These are phyloP conservation scores for Ophiosphaerella korrae DNA, from an alignment of 2,329 filamentous ascomycete species.

Conservation along the genomic window DNA sequence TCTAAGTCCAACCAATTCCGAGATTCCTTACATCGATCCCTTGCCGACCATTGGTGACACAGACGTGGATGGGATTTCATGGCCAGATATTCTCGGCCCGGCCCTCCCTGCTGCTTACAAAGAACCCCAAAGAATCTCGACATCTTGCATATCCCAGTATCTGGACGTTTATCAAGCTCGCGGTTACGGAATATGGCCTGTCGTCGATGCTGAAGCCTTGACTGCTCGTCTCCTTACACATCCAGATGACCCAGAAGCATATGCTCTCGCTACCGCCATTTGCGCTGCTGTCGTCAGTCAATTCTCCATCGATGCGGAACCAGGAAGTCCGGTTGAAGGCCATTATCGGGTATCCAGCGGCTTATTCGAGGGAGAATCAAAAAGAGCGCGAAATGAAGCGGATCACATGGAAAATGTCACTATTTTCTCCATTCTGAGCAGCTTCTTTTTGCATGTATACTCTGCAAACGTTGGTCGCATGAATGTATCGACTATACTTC, in stretches of 20 bases:
- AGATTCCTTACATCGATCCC: conserved; percentile 31
- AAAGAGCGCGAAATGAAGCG: conserved; percentile 29
- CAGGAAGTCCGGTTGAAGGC: conserved; percentile 38
- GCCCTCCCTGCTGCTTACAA: conserved; percentile 14
- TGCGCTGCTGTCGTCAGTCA: conserved; percentile 44
- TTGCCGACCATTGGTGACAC: conserved; percentile 28
- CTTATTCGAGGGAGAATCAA: conserved; percentile 38
- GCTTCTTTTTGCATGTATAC: conserved; percentile 44
- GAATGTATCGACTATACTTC: conserved; percentile 37
- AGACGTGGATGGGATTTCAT: conserved; percentile 23
- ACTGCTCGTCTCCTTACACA: conserved; percentile 39
- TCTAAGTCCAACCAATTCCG: conserved; percentile 34
- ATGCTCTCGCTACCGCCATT: conserved; percentile 38
- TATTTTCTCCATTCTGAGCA: conserved; percentile 34
- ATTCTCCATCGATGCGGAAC: conserved; percentile 40
- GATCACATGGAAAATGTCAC: conserved; percentile 41
- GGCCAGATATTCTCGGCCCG: conserved; percentile 33
- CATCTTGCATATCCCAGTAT: conserved; percentile 39
- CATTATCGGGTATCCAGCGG: conserved; percentile 39
- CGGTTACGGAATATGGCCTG: conserved; percentile 43
- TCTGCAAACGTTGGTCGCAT: conserved; percentile 44
- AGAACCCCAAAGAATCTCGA: conserved; percentile 37
- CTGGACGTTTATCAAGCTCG: conserved; percentile 38
- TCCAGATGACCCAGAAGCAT: conserved; percentile 39
- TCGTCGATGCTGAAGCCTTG: conserved; percentile 40